Base-by-base conservation (phyloP, 2,329 filamentous ascomycete species). In the Cucurbitaria berberidis region DNA sequence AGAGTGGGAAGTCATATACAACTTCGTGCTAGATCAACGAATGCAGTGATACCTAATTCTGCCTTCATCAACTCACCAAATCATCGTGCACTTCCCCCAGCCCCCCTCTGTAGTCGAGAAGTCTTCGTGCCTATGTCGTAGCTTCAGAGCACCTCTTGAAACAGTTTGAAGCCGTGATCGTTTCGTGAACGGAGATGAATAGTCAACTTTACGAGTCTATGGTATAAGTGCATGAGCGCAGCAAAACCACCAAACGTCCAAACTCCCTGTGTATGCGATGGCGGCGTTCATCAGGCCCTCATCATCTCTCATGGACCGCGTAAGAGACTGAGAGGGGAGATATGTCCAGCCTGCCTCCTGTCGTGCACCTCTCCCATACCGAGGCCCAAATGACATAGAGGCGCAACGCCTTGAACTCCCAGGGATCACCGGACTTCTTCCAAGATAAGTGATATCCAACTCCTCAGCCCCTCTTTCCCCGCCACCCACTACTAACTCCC, bases 191-290 rank as follows among this genome's bases (percentile, higher is more conserved):
- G 6, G 30, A 34, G 13, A 5, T 34, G 13, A 16, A 34, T 45
- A 50, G 44, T 50, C 47, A 50, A 45, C 29, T 29, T 27, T 43
- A 50, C 43, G 40, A 50, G 41, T 50, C 47, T 50, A 50, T 50
- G 47, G 47, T 50, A 50, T 50, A 50, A 50, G 43, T 30, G 29
- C 8, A 35, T 9, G 21, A 41, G 32, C 22, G 43, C 43, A 34
- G 26, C 34, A 15, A 47, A 30, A 16, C 39, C 21, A 18, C 39
- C 30, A 43, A 42, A 35, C 38, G 24, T 26, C 30, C 39, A n/a
- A 16, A 38, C 43, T 32, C 46, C 29, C 30, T 26, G 27, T 22
- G 13, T 29, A 29, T 45, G 22, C 26, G 19, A 26, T 19, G 22
- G 21, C 39, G 15, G 9, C 35, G 13, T 34, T 41, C 21, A 27